These are phyloP conservation scores for Phytophthora boehmeriae DNA, from an alignment of 352 stramenopile genomes.

Conservation along the genomic window DNA sequence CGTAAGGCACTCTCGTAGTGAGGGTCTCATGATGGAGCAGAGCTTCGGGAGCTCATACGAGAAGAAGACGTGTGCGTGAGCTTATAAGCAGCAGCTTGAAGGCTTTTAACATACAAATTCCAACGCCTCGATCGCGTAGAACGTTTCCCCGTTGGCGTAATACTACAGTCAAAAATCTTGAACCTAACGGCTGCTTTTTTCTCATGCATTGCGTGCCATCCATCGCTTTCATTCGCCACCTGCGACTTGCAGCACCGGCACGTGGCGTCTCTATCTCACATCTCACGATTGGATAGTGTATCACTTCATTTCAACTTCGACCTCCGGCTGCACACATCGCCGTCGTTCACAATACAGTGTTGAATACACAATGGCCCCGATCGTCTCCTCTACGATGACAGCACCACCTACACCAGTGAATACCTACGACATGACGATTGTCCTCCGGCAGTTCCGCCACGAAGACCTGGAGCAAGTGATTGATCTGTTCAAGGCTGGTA, in stretches of 20 bases:
- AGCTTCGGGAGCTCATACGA: too few species aligned
- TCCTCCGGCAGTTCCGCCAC: constrained; percentile 19
- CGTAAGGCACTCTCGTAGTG: too few species aligned
- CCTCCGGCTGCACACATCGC: not conserved
- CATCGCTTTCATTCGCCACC: not conserved
- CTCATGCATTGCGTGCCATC: not conserved
- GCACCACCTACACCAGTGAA: not conserved
- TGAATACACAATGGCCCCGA: constrained; percentile 16
- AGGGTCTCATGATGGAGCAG: too few species aligned
- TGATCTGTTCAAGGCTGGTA: constrained; percentile 28
- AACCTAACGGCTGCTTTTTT: too few species aligned
- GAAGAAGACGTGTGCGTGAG: too few species aligned
- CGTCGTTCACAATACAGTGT: not conserved
- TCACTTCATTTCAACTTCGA: constrained; percentile 21
- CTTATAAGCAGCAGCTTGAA: too few species aligned
- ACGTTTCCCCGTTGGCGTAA: too few species aligned
- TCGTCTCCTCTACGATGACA: constrained; percentile 9
- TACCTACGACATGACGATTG: constrained; percentile 17
- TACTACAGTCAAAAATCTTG: too few species aligned
- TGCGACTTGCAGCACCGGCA: constrained; percentile 9
- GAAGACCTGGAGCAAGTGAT: constrained; percentile 28
- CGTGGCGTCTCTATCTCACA: not conserved
- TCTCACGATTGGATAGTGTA: too few species aligned
- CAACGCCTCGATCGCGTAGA: too few species aligned
- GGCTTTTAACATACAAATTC: too few species aligned